Base-by-base conservation (phyloP, 768 basidiomycete species). In the Hypsizygus marmoreus region DNA sequence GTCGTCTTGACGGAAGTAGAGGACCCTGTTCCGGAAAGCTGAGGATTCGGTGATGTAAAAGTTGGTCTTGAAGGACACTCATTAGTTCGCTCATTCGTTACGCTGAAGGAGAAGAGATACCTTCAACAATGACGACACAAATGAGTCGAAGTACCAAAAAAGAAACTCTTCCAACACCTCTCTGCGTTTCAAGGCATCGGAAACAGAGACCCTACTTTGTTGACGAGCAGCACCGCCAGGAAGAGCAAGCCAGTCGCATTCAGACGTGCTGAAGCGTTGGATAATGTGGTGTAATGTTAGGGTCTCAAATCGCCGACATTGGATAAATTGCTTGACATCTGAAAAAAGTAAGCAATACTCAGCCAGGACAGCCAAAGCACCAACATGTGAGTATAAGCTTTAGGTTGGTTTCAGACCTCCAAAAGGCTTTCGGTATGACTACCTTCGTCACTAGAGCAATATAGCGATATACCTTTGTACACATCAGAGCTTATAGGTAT, bases 21-120 rank as follows among this genome's bases (percentile, higher is more conserved):
- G 69, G 1, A 95, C 76, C 33, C 81, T 80, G 49, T 94, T 88
- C 30, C 86, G 76, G 57, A 85, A 91, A 6, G 86, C 88, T 14
- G 88, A 84, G 0, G 95, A 91, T 53, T 98, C 91, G 0, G 97
- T 98, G 33, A 93, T 76, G 64, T 97, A 97, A 67, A 97, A 99
- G 0, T 86, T 85, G 2, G 91, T 91, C 95, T 97, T 43, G 2
- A 53, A 36, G 1, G 17, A 19, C 7, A 24, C 33, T 28, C 37
- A 41, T 35, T 25, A 38, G 35, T 3, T 2, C n/a, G 25, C n/a
- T 44, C 20, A 39, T 29, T 32, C 19, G 34, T n/a, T 8, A 11
- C 13, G 28, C 28, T 20, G 37, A 43, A 5, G 35, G 16, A 32
- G 30, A 28, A 43, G 14, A 60, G 76, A 34, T 50, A 91, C 95